phyloP scores from a whole-genome alignment of 257 asterid genomes.

The Lycium barbarum region DNA sequence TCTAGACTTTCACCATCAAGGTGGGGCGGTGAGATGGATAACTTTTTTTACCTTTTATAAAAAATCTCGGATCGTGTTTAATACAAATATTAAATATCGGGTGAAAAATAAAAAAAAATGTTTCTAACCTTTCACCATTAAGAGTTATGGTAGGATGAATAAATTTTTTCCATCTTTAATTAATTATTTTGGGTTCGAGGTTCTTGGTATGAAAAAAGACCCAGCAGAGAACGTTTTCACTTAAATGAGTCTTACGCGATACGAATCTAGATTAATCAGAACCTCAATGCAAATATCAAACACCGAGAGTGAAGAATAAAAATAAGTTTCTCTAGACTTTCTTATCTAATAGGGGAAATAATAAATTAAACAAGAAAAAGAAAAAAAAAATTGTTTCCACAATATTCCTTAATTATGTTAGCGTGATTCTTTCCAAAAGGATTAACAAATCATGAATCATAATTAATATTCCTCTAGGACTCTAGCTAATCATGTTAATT shows the following conservation, averaged over 20 bases:
- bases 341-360: background rate
- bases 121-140: background rate
- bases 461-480: constrained; percentile 1
- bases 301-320: no score
- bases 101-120: no score
- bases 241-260: background rate
- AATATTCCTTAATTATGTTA: constrained; percentile 8
- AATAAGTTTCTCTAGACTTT: background rate
- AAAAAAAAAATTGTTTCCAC: background rate
- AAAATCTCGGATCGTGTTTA: no score
- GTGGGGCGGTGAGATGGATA: no score
- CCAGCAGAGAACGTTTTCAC: background rate
- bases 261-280: background rate
- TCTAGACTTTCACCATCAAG: background rate
- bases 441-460: constrained; percentile 22
- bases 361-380: background rate
- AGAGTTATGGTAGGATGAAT: background rate
- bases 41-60: no score
- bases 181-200: background rate
- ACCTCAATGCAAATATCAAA: background rate
- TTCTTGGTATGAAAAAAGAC: background rate
- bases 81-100: no score
- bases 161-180: no score
- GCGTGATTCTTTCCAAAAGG: constrained; percentile 21
- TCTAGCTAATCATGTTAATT: constrained; percentile 15